Conservation (phyloP, 306 rosid genomes). For the Rubus idaeus region DNA sequence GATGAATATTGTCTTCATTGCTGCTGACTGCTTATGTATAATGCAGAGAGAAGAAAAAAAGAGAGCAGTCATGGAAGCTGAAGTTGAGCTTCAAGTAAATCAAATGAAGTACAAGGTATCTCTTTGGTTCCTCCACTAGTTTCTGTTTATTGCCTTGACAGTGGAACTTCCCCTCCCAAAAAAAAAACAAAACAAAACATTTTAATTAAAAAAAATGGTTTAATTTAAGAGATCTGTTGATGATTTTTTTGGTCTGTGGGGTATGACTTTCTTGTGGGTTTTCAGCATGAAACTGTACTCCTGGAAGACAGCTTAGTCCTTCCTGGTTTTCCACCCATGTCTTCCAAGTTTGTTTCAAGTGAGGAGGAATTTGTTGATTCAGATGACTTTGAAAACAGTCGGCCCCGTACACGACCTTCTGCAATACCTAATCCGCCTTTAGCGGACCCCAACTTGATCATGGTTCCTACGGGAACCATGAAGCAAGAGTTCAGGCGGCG, state of each 20-base stretch:
- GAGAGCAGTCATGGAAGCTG: constrained; percentile 85
- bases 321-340: constrained; percentile 44
- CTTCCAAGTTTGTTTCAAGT: constrained; percentile 47
- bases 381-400: constrained; percentile 67
- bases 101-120: constrained; percentile 93
- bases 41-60: constrained; percentile 92
- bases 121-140: neutral
- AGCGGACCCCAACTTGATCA: constrained; percentile 46
- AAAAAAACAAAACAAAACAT: too few species aligned
- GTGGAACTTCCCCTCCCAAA: neutral
- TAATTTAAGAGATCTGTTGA: neutral
- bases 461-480: constrained; percentile 53
- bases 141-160: neutral
- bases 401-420: constrained; percentile 53
- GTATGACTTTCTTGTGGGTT: neutral
- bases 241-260: neutral
- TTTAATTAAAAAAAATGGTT: neutral
- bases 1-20: neutral
- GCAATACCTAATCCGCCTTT: constrained; percentile 45
- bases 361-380: constrained; percentile 85
- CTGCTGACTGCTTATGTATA: constrained; percentile 4
- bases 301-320: constrained; percentile 60
- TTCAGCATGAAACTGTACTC: constrained; percentile 56
- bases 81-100: constrained; percentile 87
- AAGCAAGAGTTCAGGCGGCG: constrained; percentile 77